phyloP scores from a whole-genome alignment of 2,329 filamentous ascomycete species.

The Trichoderma hamatum region DNA sequence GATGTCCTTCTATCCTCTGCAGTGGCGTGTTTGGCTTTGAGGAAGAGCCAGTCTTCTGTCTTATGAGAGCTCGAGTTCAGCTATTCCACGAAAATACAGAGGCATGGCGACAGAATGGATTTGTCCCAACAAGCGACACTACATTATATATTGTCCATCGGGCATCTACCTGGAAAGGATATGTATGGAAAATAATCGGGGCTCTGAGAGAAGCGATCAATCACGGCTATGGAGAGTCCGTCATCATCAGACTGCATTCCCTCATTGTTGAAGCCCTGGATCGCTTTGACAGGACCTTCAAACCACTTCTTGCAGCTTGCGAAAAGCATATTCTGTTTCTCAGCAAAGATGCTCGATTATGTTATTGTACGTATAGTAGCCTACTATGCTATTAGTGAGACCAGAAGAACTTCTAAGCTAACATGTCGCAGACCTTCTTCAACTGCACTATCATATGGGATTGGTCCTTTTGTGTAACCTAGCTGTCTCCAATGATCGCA shows the following conservation, averaged over 20 bases:
- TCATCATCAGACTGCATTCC: not conserved
- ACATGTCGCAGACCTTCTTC: not conserved
- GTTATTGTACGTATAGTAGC: constrained; percentile 5
- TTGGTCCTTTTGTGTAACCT: not conserved
- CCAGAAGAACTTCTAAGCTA: not conserved
- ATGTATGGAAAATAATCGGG: constrained; percentile 9
- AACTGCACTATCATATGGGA: constrained; percentile 15
- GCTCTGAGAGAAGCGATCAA: constrained; percentile 13
- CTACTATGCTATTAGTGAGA: too few species aligned
- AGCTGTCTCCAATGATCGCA: not conserved
- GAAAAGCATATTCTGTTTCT: constrained; percentile 4
- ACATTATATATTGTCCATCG: constrained; percentile 2
- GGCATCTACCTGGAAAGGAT: constrained; percentile 15
- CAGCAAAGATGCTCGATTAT: constrained; percentile 6
- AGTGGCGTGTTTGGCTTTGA: constrained; percentile 17
- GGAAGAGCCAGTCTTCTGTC: not conserved
- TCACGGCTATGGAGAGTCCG: not conserved
- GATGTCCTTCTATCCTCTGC: not conserved
- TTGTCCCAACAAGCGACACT: not conserved
- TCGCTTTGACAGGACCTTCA: constrained; percentile 7
- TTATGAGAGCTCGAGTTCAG: constrained; percentile 12
- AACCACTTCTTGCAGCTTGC: constrained; percentile 1
- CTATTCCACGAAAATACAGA: constrained; percentile 14
- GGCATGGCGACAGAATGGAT: not conserved
- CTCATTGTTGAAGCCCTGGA: not conserved